These are phyloP conservation scores for Kickxella alabastrina DNA, from an alignment of 192 early-diverging fungal species.

Conservation along the genomic window DNA sequence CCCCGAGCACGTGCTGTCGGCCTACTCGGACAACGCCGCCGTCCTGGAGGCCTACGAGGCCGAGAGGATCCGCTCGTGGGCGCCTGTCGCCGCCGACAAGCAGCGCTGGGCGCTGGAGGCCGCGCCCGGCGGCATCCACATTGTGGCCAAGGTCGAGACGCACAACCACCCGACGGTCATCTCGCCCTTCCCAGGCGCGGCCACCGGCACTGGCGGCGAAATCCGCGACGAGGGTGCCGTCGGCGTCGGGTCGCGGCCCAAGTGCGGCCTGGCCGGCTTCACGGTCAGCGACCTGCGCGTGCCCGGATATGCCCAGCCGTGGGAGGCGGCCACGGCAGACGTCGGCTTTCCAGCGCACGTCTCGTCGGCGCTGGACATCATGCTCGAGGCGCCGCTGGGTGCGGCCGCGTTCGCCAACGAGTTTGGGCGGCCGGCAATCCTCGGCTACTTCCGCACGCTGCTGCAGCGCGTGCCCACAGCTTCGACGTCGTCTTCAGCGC, in stretches of 20 bases:
- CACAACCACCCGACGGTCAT: slow-evolving; percentile 99
- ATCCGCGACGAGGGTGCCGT: slow-evolving; percentile 99
- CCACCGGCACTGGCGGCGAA: slow-evolving; percentile 98
- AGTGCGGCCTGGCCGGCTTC: slow-evolving; percentile 93
- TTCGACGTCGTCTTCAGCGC: slow-evolving; percentile 7
- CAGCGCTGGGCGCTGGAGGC: slow-evolving; percentile 32
- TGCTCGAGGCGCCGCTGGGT: slow-evolving; percentile 96
- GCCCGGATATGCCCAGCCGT: slow-evolving; percentile 85
- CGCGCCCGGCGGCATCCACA: slow-evolving; percentile 61
- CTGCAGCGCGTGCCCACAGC: slow-evolving; percentile 45
- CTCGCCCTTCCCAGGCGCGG: slow-evolving; percentile 96
- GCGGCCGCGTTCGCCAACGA: slow-evolving; percentile 99
- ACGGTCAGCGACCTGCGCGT: slow-evolving; percentile 93
- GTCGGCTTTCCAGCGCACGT: slow-evolving; percentile 86
- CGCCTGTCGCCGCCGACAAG: slow-evolving; percentile 5
- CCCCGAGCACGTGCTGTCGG: slow-evolving; percentile 83
- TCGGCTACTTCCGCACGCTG: slow-evolving; percentile 97
- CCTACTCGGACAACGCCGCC: slow-evolving; percentile 98
- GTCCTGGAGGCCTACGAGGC: slow-evolving; percentile 64
- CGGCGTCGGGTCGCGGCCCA: slow-evolving; percentile 91
- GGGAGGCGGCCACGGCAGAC: slow-evolving; percentile 70
- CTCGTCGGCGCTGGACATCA: slow-evolving; percentile 91
- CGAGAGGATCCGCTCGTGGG: slow-evolving; percentile 36
- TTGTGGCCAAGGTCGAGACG: slow-evolving; percentile 96
- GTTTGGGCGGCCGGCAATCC: slow-evolving; percentile 92